Percentiles rank a stretch among this genome's conserved stretches.
Evolutionary conservation across 2,329 filamentous ascomycete genomes (phyloP).

Genomic region (Botryotinia convoluta): DNA sequence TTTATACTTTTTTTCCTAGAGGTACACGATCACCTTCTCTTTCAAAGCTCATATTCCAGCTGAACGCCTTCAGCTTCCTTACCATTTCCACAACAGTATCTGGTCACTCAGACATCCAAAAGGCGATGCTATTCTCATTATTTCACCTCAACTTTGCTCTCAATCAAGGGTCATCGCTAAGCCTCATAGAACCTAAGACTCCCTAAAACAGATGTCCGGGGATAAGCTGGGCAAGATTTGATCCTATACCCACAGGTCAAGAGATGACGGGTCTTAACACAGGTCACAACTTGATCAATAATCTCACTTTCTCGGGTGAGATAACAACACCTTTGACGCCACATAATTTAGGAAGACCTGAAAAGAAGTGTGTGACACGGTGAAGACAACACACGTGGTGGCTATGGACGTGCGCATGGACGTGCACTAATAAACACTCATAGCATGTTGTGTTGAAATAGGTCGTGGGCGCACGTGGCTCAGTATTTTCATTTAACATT

Average conservation of each 20-base stretch:
- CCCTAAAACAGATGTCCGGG: neutral
- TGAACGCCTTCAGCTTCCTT: neutral
- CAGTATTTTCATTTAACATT: neutral
- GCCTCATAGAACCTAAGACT: neutral
- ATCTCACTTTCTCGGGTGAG: neutral
- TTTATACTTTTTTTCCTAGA: neutral
- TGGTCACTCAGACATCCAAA: neutral
- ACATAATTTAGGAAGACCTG: neutral
- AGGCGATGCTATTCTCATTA: neutral
- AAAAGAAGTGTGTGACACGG: conserved; percentile 1
- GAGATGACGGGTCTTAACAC: neutral
- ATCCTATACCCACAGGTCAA: neutral
- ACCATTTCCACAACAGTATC: neutral
- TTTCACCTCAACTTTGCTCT: neutral
- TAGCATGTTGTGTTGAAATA: neutral
- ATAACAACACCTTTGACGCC: neutral
- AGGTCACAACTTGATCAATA: neutral
- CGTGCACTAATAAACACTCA: neutral
- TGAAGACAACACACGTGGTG: neutral
- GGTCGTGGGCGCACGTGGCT: neutral
- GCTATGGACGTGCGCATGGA: neutral
- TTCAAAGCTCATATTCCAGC: neutral
- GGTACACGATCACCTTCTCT: neutral
- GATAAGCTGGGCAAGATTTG: neutral
- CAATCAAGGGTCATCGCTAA: neutral